Evolutionary conservation across 2,329 filamentous ascomycete genomes (phyloP).

Genomic region (Arachnomyces sp.): DNA sequence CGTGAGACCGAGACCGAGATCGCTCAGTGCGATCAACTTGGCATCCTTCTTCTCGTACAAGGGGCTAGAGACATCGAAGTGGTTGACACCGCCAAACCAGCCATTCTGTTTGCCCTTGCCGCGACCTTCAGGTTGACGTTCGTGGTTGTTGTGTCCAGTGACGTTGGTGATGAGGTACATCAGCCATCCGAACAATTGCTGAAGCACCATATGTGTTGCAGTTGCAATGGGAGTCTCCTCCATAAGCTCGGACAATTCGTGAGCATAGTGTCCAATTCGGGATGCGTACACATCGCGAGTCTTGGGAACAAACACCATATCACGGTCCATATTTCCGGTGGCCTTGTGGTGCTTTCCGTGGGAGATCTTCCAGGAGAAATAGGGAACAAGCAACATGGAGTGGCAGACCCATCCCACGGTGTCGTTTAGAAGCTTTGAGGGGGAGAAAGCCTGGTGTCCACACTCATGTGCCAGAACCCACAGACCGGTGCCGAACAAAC

Average conservation of each 20-base stretch:
- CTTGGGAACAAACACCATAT: slow-evolving; percentile 98
- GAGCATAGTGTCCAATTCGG: slow-evolving; percentile 63
- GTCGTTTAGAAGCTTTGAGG: slow-evolving; percentile 86
- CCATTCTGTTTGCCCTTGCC: slow-evolving; percentile 90
- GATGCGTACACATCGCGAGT: slow-evolving; percentile 75
- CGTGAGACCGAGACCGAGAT: slow-evolving; percentile 67
- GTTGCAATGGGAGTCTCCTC: slow-evolving; percentile 92
- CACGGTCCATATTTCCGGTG: slow-evolving; percentile 90
- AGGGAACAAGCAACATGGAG: slow-evolving; percentile 82
- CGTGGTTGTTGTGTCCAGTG: slow-evolving; percentile 92
- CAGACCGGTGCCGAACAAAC: slow-evolving; percentile 83
- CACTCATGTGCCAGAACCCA: slow-evolving; percentile 99
- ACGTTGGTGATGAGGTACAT: slow-evolving; percentile 87
- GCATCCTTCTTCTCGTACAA: slow-evolving; percentile 89
- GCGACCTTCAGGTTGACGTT: slow-evolving; percentile 84
- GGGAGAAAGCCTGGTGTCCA: slow-evolving; percentile 91
- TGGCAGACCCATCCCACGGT: slow-evolving; percentile 87
- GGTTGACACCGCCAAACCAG: slow-evolving; percentile 73
- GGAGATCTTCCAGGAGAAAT: slow-evolving; percentile 99
- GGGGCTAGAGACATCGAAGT: slow-evolving; percentile 83
- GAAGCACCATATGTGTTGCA: slow-evolving; percentile 62
- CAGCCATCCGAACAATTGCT: slow-evolving; percentile 91
- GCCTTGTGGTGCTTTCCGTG: slow-evolving; percentile 99
- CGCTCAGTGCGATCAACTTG: slow-evolving; percentile 76
- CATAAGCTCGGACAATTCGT: slow-evolving; percentile 80